phyloP scores from a whole-genome alignment of 148 eudicot genomes.

The Simmondsia chinensis region DNA sequence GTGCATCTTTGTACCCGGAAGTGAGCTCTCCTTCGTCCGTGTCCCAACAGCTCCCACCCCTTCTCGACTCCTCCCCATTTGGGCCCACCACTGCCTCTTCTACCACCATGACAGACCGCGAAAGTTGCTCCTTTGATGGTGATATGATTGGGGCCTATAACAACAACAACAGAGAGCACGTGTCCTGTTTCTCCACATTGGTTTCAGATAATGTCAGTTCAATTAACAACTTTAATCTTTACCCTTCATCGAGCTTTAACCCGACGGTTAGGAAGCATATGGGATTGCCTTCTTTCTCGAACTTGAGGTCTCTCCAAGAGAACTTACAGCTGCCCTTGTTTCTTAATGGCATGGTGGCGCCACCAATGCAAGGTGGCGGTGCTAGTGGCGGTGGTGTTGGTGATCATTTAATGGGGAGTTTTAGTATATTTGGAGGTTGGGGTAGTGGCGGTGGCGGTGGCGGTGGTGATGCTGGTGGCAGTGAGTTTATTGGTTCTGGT shows the following conservation, averaged over 20 bases:
- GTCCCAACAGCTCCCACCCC: conserved; percentile 54
- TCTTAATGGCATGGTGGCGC: conserved; percentile 1
- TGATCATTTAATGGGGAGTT: conserved; percentile 5
- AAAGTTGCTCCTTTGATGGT: conserved; percentile 35
- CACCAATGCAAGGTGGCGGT: conserved; percentile 6
- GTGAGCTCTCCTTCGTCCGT: conserved; percentile 42
- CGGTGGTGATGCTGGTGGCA: neutral
- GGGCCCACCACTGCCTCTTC: conserved; percentile 16
- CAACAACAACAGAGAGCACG: conserved; percentile 44
- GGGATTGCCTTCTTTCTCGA: conserved; percentile 28
- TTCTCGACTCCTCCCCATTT: conserved; percentile 49
- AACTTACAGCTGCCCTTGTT: conserved; percentile 21
- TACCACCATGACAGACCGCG: conserved; percentile 12
- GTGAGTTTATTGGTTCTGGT: neutral
- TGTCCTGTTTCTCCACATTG: conserved; percentile 86
- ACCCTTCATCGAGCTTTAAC: too few species aligned
- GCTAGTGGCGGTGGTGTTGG: neutral
- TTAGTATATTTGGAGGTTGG: conserved; percentile 14
- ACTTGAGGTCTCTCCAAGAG: too few species aligned
- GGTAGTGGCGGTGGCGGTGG: conserved; percentile 7
- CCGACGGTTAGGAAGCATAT: conserved; percentile 3
- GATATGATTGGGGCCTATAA: conserved; percentile 10
- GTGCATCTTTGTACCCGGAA: conserved; percentile 26
- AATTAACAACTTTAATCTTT: conserved; percentile 22
- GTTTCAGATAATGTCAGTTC: neutral